Conservation (phyloP, 805 yeast species). For the Pichia cabralensis region DNA sequence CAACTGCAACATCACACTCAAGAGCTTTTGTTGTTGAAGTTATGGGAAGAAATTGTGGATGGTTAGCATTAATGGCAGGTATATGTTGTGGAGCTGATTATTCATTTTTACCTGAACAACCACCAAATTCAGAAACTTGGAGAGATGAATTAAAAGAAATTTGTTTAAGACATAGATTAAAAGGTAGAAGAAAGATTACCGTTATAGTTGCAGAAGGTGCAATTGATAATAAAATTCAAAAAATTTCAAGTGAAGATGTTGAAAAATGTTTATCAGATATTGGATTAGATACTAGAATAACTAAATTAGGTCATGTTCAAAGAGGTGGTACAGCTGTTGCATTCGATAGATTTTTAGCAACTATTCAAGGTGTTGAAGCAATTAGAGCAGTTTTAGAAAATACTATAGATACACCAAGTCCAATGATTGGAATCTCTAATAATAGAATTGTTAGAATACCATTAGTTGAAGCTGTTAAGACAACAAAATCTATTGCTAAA, state of each 20-base stretch:
- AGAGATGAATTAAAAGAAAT: slow-evolving; percentile 65
- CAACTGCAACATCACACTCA: slow-evolving; percentile 94
- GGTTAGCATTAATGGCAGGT: slow-evolving; percentile 97
- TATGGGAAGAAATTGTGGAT: slow-evolving; percentile 99
- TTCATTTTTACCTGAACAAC: slow-evolving; percentile 89
- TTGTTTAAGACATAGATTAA: slow-evolving; percentile 67
- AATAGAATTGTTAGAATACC: slow-evolving; percentile 81
- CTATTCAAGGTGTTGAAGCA: slow-evolving; percentile 96
- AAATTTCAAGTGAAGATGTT: slow-evolving; percentile 73
- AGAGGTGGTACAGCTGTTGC: slow-evolving; percentile 99
- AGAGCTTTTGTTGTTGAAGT: slow-evolving; percentile 97
- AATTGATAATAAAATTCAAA: slow-evolving; percentile 66
- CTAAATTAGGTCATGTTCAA: slow-evolving; percentile 95
- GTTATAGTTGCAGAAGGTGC: slow-evolving; percentile 99
- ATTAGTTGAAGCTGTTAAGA: slow-evolving; percentile 78
- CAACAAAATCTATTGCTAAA: slow-evolving; percentile 82
- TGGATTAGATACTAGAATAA: slow-evolving; percentile 90
- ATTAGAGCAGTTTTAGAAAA: slow-evolving; percentile 83
- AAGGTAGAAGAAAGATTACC: slow-evolving; percentile 89
- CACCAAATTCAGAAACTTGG: slow-evolving; percentile 71
- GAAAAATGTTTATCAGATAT: slow-evolving; percentile 71
- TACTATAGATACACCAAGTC: slow-evolving; percentile 88
- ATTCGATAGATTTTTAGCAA: slow-evolving; percentile 81
- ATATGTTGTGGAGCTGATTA: slow-evolving; percentile 94
- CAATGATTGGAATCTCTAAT: slow-evolving; percentile 84